Evolutionary conservation across 225 moss, liverwort and hornwort genomes (phyloP).

Genomic region (Sphagnum contortum): DNA sequence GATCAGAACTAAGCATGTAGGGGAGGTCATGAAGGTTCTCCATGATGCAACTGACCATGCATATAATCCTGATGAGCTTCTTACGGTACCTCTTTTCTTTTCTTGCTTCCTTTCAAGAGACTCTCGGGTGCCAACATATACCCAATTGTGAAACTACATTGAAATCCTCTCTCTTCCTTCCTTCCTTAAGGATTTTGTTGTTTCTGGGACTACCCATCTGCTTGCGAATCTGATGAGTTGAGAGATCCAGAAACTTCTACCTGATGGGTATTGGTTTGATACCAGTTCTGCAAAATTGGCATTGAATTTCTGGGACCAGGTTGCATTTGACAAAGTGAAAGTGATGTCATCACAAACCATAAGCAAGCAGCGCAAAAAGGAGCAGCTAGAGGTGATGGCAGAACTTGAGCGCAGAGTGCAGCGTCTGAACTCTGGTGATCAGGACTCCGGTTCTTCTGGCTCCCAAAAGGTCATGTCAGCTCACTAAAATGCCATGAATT

Average conservation of each 20-base stretch:
- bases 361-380: conserved; percentile 77
- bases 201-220: no score
- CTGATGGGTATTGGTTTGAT: no score
- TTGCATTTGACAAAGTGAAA: conserved; percentile 85
- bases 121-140: not conserved
- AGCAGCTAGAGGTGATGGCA: conserved; percentile 77
- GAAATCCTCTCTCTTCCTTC: not conserved
- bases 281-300: no score
- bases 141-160: not conserved
- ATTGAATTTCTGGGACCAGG: conserved; percentile 20
- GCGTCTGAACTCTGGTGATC: conserved; percentile 37
- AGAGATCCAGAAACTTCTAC: no score
- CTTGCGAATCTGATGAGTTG: no score
- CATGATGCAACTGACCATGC: conserved; percentile 73
- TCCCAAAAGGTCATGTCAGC: no score
- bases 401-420: conserved; percentile 78
- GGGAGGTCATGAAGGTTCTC: conserved; percentile 80
- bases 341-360: conserved; percentile 66
- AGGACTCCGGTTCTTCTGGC: not conserved
- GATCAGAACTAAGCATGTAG: conserved; percentile 68
- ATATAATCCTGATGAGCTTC: conserved; percentile 75
- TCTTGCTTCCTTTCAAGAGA: not conserved
- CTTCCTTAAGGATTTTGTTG: no score
- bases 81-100: conserved; percentile 39
- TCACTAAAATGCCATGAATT: no score